Conservation (phyloP, 108 stramenopile species). For the Parmales sp. region DNA sequence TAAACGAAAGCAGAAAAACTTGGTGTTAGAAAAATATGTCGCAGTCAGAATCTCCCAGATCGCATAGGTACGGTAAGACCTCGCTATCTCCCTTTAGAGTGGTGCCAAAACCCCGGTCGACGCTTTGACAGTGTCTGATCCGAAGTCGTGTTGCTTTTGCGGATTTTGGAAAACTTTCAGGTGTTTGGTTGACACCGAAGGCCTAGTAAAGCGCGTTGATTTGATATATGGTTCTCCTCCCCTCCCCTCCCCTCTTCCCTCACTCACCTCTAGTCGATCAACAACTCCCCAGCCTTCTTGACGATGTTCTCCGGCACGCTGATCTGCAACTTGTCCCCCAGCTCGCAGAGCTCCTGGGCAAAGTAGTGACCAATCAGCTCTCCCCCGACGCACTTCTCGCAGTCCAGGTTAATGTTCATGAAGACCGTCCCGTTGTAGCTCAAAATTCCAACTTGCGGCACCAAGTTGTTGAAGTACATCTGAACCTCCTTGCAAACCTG, state of each 20-base stretch:
- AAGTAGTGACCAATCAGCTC: not conserved
- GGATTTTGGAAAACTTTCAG: slow-evolving; percentile 7
- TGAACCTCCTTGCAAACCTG: not conserved
- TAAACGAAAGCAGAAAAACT: too few relatives aligned
- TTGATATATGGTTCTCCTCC: not conserved
- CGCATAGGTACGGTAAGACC: not conserved
- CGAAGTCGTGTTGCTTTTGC: not conserved
- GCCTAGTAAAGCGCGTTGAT: slow-evolving; percentile 4
- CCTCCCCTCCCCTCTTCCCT: not conserved
- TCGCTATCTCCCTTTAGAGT: not conserved
- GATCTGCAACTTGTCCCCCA: not conserved
- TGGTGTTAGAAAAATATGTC: not conserved
- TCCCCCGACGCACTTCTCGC: not conserved
- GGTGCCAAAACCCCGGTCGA: not conserved
- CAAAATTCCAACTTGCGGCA: slow-evolving; percentile 19
- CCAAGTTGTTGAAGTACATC: slow-evolving; percentile 20
- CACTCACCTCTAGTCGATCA: not conserved
- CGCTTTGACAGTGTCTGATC: slow-evolving; percentile 5
- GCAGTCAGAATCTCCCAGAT: not conserved
- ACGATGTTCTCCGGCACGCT: not conserved
- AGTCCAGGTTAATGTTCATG: slow-evolving; percentile 18
- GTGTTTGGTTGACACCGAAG: not conserved
- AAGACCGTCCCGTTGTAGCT: slow-evolving; percentile 16
- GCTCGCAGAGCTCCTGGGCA: not conserved
- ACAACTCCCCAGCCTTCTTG: not conserved